phyloP scores from a whole-genome alignment of 2,329 filamentous ascomycete genomes.

The Bipolaris zeicola region DNA sequence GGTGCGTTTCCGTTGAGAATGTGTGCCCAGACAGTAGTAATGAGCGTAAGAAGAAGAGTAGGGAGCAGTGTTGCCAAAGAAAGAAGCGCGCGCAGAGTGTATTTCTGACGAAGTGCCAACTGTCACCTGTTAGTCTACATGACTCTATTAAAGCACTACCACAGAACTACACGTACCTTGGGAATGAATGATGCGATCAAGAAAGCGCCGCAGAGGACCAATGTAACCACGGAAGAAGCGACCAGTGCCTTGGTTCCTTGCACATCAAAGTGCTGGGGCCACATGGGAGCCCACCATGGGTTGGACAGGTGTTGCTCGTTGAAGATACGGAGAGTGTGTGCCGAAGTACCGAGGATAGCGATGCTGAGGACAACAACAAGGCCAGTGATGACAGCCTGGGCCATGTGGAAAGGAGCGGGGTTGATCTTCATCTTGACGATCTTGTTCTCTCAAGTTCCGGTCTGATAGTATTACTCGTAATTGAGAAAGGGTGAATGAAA shows the following conservation, averaged over 20 bases:
- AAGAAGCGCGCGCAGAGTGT: slow-evolving; percentile 49
- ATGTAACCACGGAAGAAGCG: slow-evolving; percentile 46
- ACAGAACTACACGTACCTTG: slow-evolving; percentile 30
- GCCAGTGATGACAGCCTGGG: slow-evolving; percentile 41
- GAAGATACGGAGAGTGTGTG: slow-evolving; percentile 52
- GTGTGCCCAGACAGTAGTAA: slow-evolving; percentile 49
- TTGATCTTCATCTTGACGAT: slow-evolving; percentile 44
- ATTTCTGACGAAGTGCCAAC: slow-evolving; percentile 41
- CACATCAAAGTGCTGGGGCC: slow-evolving; percentile 55
- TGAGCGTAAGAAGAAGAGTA: slow-evolving; percentile 47
- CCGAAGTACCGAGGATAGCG: slow-evolving; percentile 52
- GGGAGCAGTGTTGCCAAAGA: slow-evolving; percentile 46
- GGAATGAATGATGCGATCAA: slow-evolving; percentile 44
- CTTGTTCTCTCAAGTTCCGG: background rate
- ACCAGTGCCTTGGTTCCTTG: slow-evolving; percentile 51
- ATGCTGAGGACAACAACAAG: slow-evolving; percentile 49
- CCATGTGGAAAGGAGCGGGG: slow-evolving; percentile 44
- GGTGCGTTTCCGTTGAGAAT: slow-evolving; percentile 45
- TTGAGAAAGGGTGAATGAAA: background rate
- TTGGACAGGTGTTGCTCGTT: slow-evolving; percentile 51
- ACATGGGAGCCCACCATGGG: slow-evolving; percentile 56
- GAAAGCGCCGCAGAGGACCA: slow-evolving; percentile 48
- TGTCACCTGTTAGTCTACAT: slow-evolving; percentile 19
- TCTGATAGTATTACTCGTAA: slow-evolving; percentile 1
- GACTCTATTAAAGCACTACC: background rate